Percentiles rank a stretch among this genome's conserved stretches.
Conservation (phyloP, 345 rosid genomes). For the Mallotus nudiflorus region DNA sequence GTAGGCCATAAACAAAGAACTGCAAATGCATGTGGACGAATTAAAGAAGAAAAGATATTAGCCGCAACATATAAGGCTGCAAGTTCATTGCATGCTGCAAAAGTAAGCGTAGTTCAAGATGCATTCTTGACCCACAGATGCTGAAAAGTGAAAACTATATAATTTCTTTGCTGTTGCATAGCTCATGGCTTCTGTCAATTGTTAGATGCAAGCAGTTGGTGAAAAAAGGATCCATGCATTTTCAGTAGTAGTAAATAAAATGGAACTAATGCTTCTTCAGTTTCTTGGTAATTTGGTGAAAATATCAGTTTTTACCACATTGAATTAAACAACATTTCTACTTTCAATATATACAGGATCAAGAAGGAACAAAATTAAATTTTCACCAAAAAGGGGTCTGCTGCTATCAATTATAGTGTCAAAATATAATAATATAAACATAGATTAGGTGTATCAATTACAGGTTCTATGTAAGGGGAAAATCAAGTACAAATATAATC, state of each 20-base stretch:
- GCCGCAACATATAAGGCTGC: too few species aligned
- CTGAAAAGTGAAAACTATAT: not conserved
- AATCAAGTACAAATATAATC: too few species aligned
- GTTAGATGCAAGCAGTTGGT: not conserved
- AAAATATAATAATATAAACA: too few species aligned
- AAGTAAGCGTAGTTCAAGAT: not conserved
- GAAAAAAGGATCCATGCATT: not conserved
- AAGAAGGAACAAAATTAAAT: too few species aligned
- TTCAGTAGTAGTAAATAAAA: not conserved
- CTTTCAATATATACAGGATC: too few species aligned
- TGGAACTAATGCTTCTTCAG: not conserved
- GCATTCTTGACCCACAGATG: not conserved
- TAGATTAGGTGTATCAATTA: too few species aligned
- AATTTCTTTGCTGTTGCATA: not conserved
- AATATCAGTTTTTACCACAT: too few species aligned
- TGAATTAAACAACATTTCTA: too few species aligned
- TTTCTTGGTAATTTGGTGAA: too few species aligned
- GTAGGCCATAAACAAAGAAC: not conserved
- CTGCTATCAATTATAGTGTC: too few species aligned
- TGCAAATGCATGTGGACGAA: not conserved
- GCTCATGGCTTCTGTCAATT: not conserved
- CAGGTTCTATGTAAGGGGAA: too few species aligned
- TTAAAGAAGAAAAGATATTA: not conserved
- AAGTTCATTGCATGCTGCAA: not conserved
- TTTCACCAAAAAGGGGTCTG: too few species aligned